Conservation (phyloP, 768 basidiomycete genomes). For the Boletellus ananiceps region DNA sequence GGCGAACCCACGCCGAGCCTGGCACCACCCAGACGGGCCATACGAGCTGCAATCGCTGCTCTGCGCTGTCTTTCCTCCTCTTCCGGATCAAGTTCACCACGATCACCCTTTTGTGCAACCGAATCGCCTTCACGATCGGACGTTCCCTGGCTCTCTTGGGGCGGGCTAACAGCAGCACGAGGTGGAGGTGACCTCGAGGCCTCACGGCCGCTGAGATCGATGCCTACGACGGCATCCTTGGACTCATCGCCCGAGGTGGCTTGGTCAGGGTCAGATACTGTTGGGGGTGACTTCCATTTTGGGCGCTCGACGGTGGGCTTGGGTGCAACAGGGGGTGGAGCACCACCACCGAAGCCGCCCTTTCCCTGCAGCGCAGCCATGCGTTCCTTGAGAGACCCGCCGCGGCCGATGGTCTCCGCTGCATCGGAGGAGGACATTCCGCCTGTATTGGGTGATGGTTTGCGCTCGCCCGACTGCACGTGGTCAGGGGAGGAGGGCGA, state of each 20-base stretch:
- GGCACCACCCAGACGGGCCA: conserved; percentile 89
- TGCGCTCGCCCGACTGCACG: conserved; percentile 18
- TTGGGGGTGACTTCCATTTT: conserved; percentile 83
- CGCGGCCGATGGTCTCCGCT: conserved; percentile 76
- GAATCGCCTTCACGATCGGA: conserved; percentile 28
- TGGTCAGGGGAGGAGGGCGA: conserved; percentile 36
- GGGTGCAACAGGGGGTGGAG: conserved; percentile 45
- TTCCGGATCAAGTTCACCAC: conserved; percentile 45
- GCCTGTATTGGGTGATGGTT: conserved; percentile 23
- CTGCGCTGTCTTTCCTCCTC: conserved; percentile 71
- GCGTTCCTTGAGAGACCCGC: conserved; percentile 82
- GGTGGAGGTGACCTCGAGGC: conserved; percentile 35
- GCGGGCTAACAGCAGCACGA: conserved; percentile 15
- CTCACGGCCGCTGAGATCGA: conserved; percentile 20
- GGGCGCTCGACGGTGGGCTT: conserved; percentile 60
- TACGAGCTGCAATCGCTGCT: conserved; percentile 84
- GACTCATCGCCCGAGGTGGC: conserved; percentile 40
- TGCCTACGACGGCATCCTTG: conserved; percentile 23
- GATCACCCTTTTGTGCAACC: conserved; percentile 18
- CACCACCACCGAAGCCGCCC: conserved; percentile 61
- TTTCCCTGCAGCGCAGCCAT: conserved; percentile 92
- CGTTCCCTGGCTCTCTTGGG: conserved; percentile 11
- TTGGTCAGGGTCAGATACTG: conserved; percentile 39
- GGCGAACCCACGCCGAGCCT: conserved; percentile 77
- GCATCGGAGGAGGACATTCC: conserved; percentile 86